A percentile compares a stretch with the other conserved stretches of the same genome.
phyloP scores from a whole-genome alignment of 495 filamentous ascomycete genomes.

The Trichoderma reesei region DNA sequence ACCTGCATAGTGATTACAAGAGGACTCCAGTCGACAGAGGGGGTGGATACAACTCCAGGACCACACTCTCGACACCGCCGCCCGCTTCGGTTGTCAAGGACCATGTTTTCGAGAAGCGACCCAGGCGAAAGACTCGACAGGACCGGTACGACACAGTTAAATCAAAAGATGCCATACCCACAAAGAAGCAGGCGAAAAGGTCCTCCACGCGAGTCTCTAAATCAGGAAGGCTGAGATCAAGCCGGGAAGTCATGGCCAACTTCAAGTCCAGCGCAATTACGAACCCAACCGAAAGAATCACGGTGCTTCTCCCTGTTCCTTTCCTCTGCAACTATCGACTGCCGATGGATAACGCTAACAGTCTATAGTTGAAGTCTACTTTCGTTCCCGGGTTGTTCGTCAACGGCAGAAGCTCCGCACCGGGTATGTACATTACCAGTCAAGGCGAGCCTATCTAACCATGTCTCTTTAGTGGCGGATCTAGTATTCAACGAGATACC shows the following conservation, averaged over 20 bases:
- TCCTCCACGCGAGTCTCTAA: constrained; percentile 15
- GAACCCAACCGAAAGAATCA: constrained; percentile 51
- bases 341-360: background rate
- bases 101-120: constrained; percentile 42
- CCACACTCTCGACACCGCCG: background rate
- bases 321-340: background rate
- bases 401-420: constrained; percentile 57
- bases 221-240: constrained; percentile 22
- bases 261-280: constrained; percentile 49
- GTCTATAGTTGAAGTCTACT: constrained; percentile 23
- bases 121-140: constrained; percentile 51
- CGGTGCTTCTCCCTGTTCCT: constrained; percentile 26
- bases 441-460: background rate
- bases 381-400: constrained; percentile 55
- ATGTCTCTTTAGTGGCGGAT: constrained; percentile 43
- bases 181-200: constrained; percentile 25
- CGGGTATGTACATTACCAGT: background rate
- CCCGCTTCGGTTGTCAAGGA: too few relatives aligned
- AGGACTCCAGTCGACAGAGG: background rate
- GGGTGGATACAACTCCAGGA: background rate
- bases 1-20: background rate
- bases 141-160: constrained; percentile 39
- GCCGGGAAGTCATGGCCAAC: constrained; percentile 46
- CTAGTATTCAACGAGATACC: constrained; percentile 59
- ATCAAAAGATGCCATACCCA: constrained; percentile 8